Conservation (phyloP, 495 filamentous ascomycete species). For the Amphirosellinia nigrospora region DNA sequence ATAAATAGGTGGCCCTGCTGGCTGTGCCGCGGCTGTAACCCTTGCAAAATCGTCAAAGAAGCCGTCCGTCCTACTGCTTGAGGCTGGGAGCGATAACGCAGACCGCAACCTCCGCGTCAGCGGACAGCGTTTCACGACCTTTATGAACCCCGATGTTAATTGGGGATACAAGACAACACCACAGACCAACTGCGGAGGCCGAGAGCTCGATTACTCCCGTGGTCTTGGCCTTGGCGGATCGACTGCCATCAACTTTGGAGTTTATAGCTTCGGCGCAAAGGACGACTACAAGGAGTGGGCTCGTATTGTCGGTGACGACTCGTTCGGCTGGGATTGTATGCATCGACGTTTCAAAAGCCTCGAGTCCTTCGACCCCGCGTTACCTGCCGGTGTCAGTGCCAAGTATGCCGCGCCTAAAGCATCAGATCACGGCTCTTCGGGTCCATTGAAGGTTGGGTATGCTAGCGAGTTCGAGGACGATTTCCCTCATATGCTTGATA, state of each 20-base stretch:
- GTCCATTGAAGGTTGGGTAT: conserved; percentile 55
- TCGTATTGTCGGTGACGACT: conserved; percentile 45
- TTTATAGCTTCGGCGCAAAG: conserved; percentile 61
- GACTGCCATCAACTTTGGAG: conserved; percentile 68
- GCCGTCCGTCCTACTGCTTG: conserved; percentile 62
- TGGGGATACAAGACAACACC: conserved; percentile 67
- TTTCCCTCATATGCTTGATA: conserved; percentile 42
- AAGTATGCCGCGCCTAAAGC: conserved; percentile 42
- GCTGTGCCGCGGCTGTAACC: conserved; percentile 53
- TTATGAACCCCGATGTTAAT: conserved; percentile 55
- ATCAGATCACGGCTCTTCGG: conserved; percentile 56
- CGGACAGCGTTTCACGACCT: conserved; percentile 60
- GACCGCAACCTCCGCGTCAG: conserved; percentile 54
- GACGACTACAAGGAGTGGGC: conserved; percentile 68
- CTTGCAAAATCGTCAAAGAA: conserved; percentile 52
- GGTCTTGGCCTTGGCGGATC: conserved; percentile 67
- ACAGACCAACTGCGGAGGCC: conserved; percentile 56
- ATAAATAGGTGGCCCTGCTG: conserved; percentile 57
- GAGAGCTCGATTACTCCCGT: conserved; percentile 61
- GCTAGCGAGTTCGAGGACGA: conserved; percentile 57
- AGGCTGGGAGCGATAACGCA: conserved; percentile 60
- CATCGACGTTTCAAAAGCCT: conserved; percentile 55
- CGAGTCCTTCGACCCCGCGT: conserved; percentile 57
- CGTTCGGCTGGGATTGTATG: conserved; percentile 59
- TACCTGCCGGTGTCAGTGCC: conserved; percentile 42